Base-by-base conservation (phyloP, 768 basidiomycete species). In the Phanerochaete sordida region DNA sequence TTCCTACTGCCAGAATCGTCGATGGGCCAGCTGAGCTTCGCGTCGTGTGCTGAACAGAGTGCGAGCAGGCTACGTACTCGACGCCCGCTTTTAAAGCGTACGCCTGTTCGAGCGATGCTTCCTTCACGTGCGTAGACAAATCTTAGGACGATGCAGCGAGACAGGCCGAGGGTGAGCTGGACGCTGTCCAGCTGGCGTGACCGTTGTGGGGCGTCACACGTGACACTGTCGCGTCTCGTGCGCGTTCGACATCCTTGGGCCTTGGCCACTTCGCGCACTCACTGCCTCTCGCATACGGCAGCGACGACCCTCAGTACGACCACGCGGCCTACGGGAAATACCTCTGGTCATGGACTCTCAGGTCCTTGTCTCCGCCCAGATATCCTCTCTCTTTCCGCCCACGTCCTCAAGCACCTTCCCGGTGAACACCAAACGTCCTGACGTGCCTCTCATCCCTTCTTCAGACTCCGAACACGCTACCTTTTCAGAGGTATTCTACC, bases 381-480 rank as follows among this genome's bases (percentile, higher is more conserved):
- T 91, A 44, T 90, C 88, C 0, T 82, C 87, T 2, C 76, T 90
- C 47, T 85, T 79, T 64, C 76, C 85, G 2, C 72, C 79, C 13
- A 69, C 81, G 9, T 80, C 81, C 39, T 77, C 84, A 0, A 75
- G 78, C 9, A 78, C 81, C 0, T 72, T 84, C 53, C 74, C 81
- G 8, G 73, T 91, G 24, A 82, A 82, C 63, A 89, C 91, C 7
- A 74, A 79, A 56, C 84, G 83, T 59, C 80, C 80, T 62, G 80
- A 84, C 58, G 65, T 79, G 3, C 81, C 84, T 43, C 68, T 85
- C 7, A 54, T 61, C 13, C 66, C 79, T 73, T n/a, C 69, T 74
- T 1, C 72, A 72, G 5, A 74, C 47, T 72, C 79, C 12, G 90
- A 93, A 72, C 93, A 95, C 77, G 91, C 93, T 48, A 80, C 81